Percentiles rank a stretch among this genome's conserved stretches.
Conservation (phyloP, 2,329 filamentous ascomycete genomes). For the Escovopsis sp. region DNA sequence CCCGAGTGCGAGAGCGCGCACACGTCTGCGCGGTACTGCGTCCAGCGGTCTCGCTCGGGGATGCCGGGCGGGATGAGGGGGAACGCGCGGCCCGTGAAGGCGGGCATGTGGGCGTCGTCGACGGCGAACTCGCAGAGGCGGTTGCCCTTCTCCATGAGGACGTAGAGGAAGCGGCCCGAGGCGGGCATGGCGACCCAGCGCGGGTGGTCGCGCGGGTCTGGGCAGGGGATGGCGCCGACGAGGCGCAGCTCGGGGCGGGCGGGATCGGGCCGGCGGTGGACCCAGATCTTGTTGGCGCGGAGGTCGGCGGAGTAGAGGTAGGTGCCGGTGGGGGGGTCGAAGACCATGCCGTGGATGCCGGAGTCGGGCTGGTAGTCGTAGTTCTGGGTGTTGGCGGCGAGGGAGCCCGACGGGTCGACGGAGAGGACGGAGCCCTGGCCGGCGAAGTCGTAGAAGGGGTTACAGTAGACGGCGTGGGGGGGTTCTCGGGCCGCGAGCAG, state of each 20-base stretch:
- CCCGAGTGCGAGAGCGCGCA: slow-evolving; percentile 55
- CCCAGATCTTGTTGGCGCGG: slow-evolving; percentile 69
- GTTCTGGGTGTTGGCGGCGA: slow-evolving; percentile 54
- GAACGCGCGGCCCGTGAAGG: slow-evolving; percentile 63
- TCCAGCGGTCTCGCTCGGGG: slow-evolving; percentile 29
- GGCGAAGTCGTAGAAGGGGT: slow-evolving; percentile 79
- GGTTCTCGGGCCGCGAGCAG: slow-evolving; percentile 63
- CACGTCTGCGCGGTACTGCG: slow-evolving; percentile 76
- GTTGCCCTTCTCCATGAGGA: slow-evolving; percentile 82
- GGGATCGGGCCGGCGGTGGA: slow-evolving; percentile 47
- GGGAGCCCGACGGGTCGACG: slow-evolving; percentile 38
- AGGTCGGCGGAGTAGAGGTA: slow-evolving; percentile 72
- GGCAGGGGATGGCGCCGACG: slow-evolving; percentile 59
- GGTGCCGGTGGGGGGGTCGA: slow-evolving; percentile 54
- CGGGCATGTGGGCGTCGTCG: slow-evolving; percentile 41
- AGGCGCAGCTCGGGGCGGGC: slow-evolving; percentile 45
- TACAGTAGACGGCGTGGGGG: slow-evolving; percentile 74
- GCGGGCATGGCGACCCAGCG: slow-evolving; percentile 81
- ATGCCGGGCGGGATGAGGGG: slow-evolving; percentile 68
- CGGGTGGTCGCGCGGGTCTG: slow-evolving; percentile 59
- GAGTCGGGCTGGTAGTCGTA: slow-evolving; percentile 55
- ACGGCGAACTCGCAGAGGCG: slow-evolving; percentile 68
- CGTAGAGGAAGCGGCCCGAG: slow-evolving; percentile 65
- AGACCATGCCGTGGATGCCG: slow-evolving; percentile 72
- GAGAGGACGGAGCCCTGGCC: slow-evolving; percentile 68